A percentile compares a stretch with the other conserved stretches of the same genome.
These are phyloP conservation scores for Drechslerella stenobrocha DNA, from an alignment of 2,329 filamentous ascomycete species.

Conservation along the genomic window DNA sequence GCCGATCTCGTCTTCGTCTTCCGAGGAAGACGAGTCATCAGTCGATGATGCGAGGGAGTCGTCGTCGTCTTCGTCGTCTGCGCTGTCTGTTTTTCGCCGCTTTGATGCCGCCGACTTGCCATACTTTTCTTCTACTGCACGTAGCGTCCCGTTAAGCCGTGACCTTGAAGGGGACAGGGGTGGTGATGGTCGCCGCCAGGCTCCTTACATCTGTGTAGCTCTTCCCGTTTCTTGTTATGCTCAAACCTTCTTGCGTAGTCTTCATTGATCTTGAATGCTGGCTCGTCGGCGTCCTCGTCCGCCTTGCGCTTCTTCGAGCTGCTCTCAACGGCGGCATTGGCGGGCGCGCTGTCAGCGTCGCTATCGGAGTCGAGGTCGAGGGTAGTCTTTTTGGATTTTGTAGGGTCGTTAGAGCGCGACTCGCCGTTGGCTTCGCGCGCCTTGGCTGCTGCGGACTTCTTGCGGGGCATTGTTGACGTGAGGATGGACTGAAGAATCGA, in stretches of 20 bases:
- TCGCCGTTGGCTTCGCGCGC: slow-evolving; percentile 35
- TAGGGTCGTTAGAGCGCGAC: slow-evolving; percentile 23
- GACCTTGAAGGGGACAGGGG: slow-evolving; percentile 48
- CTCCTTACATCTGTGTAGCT: slow-evolving; percentile 65
- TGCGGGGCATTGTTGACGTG: slow-evolving; percentile 24
- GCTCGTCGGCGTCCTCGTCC: slow-evolving; percentile 51
- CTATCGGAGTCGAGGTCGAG: slow-evolving; percentile 39
- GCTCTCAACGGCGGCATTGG: too few relatives aligned
- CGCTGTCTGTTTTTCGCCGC: slow-evolving; percentile 31
- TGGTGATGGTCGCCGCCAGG: slow-evolving; percentile 51
- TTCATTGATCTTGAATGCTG: slow-evolving; percentile 77
- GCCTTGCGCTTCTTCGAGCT: slow-evolving; percentile 44
- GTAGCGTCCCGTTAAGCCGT: slow-evolving; percentile 49
- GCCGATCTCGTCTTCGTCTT: slow-evolving; percentile 87
- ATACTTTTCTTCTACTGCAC: slow-evolving; percentile 84
- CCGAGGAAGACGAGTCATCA: slow-evolving; percentile 70
- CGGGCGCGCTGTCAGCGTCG: slow-evolving; percentile 2
- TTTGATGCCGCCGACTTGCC: slow-evolving; percentile 57
- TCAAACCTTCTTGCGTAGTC: slow-evolving; percentile 89
- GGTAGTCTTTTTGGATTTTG: slow-evolving; percentile 21
- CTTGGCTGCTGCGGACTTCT: slow-evolving; percentile 45
- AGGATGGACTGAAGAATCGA: background rate
- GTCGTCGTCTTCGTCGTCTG: slow-evolving; percentile 37
- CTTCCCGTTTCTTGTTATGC: slow-evolving; percentile 95
- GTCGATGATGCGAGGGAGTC: slow-evolving; percentile 61